These are phyloP conservation scores for Colletotrichum sp. DNA, from an alignment of 2,329 filamentous ascomycete species.

Conservation along the genomic window DNA sequence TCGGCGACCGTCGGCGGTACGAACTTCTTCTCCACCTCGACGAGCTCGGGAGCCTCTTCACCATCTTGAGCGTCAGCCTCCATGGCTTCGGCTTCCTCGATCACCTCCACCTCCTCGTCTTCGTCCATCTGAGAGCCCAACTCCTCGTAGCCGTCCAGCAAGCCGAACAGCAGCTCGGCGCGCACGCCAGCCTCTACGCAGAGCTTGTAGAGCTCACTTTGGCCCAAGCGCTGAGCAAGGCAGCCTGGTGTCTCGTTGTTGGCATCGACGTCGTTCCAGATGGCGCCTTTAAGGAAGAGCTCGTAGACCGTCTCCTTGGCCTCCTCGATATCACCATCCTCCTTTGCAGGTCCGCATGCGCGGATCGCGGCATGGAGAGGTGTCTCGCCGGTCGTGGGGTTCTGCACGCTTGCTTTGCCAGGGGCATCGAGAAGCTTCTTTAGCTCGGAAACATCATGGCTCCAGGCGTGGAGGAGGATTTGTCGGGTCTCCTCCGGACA, in stretches of 20 bases:
- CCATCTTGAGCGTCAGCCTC: background rate
- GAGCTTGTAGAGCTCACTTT: constrained; percentile 75
- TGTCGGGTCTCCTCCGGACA: constrained; percentile 57
- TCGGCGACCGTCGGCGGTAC: constrained; percentile 39
- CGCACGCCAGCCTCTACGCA: constrained; percentile 90
- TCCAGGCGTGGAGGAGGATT: constrained; percentile 60
- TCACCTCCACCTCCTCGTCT: constrained; percentile 53
- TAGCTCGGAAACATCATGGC: constrained; percentile 67
- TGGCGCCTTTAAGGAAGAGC: constrained; percentile 85
- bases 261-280: constrained; percentile 94
- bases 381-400: constrained; percentile 83
- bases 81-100: constrained; percentile 29
- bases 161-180: constrained; percentile 83
- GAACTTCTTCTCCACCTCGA: constrained; percentile 31
- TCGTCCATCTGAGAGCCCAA: constrained; percentile 58
- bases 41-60: constrained; percentile 27
- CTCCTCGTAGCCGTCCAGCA: constrained; percentile 82
- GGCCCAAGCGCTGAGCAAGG: constrained; percentile 73
- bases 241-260: constrained; percentile 92
- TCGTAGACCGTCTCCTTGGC: constrained; percentile 74
- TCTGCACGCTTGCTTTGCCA: constrained; percentile 75
- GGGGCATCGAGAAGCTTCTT: constrained; percentile 71
- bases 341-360: constrained; percentile 59
- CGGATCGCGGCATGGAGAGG: constrained; percentile 91
- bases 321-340: constrained; percentile 54